These are phyloP conservation scores for Colletotrichum musicola DNA, from an alignment of 2,329 filamentous ascomycete species.

Conservation along the genomic window DNA sequence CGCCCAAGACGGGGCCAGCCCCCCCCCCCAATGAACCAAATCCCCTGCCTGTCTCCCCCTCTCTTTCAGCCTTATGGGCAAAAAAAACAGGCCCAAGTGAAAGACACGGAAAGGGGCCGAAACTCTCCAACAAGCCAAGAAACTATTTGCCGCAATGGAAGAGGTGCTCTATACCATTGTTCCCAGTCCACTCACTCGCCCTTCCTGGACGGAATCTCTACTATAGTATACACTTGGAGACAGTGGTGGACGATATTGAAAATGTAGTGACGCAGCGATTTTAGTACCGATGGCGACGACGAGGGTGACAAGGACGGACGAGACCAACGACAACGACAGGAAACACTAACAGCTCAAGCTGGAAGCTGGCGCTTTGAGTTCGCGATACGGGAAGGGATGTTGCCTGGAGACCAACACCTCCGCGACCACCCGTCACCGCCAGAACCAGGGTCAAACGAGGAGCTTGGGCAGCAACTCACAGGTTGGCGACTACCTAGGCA, in stretches of 20 bases:
- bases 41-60: neutral
- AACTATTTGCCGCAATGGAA: neutral
- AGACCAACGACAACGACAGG: no score
- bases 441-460: neutral
- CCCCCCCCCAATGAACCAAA: no score
- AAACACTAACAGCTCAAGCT: no score
- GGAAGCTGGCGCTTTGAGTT: neutral
- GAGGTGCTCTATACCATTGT: no score
- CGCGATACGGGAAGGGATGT: neutral
- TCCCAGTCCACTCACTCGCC: no score
- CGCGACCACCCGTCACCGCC: neutral
- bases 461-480: constrained; percentile 1
- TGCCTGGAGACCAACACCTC: neutral
- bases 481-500: neutral
- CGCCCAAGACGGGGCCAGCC: no score
- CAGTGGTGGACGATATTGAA: no score
- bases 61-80: neutral
- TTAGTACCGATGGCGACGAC: no score
- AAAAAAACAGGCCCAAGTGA: neutral
- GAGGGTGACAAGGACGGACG: no score
- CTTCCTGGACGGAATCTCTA: no score
- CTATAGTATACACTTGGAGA: no score
- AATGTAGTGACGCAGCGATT: no score
- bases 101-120: neutral
- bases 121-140: neutral